phyloP scores from a whole-genome alignment of 1,284 basidiomycete genomes.

The Vanrija pseudolonga region DNA sequence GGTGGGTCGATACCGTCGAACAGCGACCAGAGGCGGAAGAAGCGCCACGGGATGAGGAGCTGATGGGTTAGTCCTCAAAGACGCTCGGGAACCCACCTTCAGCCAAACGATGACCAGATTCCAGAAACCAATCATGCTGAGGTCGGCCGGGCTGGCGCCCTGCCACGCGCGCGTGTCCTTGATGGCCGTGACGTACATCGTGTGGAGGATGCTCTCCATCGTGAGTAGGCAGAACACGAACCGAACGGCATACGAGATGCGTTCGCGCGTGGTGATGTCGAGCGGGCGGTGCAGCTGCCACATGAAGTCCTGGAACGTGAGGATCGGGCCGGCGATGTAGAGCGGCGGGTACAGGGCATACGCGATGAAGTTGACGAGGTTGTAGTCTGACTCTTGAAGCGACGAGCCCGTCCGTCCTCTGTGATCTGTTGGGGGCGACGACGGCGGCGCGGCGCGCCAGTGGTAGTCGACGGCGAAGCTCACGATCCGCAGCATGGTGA shows the following conservation, averaged over 20 bases:
- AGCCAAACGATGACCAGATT: constrained; percentile 95
- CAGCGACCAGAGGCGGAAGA: constrained; percentile 94
- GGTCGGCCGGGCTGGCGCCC: constrained; percentile 70
- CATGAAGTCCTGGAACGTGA: constrained; percentile 92
- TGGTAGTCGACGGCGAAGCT: constrained; percentile 90
- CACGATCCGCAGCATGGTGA: constrained; percentile 89
- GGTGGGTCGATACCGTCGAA: constrained; percentile 86
- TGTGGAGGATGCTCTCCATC: constrained; percentile 90
- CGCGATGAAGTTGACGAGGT: constrained; percentile 60
- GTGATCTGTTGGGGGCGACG: constrained; percentile 23
- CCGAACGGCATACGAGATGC: constrained; percentile 62
- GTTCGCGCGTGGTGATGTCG: constrained; percentile 46
- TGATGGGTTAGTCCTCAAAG: constrained; percentile 34
- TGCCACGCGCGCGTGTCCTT: constrained; percentile 68
- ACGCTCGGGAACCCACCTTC: constrained; percentile 61
- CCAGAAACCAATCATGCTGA: constrained; percentile 96
- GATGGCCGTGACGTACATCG: constrained; percentile 95
- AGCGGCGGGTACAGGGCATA: constrained; percentile 88
- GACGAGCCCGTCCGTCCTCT: constrained; percentile 55
- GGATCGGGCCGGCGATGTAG: constrained; percentile 94
- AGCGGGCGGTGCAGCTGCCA: constrained; percentile 60
- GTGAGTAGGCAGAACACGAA: constrained; percentile 70
- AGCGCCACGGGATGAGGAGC: constrained; percentile 96
- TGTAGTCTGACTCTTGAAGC: constrained; percentile 56
- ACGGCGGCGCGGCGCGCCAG: constrained; percentile 57